These are phyloP conservation scores for Raffaelea albimanens DNA, from an alignment of 2,329 filamentous ascomycete genomes.

Conservation along the genomic window DNA sequence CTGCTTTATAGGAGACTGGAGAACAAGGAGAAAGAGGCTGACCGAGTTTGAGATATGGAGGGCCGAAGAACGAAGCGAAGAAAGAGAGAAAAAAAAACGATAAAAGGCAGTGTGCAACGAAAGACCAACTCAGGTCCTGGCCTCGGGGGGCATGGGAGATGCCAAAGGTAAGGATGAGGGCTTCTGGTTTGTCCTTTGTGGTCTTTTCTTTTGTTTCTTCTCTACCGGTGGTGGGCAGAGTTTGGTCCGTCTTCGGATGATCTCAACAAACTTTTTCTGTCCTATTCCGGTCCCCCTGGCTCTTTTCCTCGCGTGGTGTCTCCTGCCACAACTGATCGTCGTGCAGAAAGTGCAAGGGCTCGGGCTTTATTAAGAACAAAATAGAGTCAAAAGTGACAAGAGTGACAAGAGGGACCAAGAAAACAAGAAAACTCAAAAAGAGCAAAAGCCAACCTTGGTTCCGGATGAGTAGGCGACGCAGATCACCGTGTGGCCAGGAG, in stretches of 20 bases:
- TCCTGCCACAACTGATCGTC: no score
- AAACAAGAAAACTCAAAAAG: background rate
- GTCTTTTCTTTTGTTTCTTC: background rate
- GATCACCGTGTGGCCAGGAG: background rate
- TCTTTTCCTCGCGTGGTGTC: no score
- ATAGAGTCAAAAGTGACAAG: no score
- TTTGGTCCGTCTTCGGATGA: background rate
- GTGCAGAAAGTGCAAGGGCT: no score
- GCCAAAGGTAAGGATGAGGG: no score
- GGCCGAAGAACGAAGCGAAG: background rate
- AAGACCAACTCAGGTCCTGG: background rate
- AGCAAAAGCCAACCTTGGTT: constrained; percentile 1
- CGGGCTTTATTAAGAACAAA: no score
- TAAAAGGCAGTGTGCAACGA: background rate
- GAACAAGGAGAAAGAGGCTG: no score
- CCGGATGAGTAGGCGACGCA: constrained; percentile 3
- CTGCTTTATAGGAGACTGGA: no score
- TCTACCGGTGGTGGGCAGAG: background rate
- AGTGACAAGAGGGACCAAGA: background rate
- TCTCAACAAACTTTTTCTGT: background rate
- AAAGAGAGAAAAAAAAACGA: background rate
- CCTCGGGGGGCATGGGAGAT: background rate
- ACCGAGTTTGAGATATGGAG: background rate
- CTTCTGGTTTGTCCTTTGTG: background rate
- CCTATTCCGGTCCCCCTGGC: background rate